phyloP scores from a whole-genome alignment of 176 grass and related monocot genomes.

The Dactylis glomerata region DNA sequence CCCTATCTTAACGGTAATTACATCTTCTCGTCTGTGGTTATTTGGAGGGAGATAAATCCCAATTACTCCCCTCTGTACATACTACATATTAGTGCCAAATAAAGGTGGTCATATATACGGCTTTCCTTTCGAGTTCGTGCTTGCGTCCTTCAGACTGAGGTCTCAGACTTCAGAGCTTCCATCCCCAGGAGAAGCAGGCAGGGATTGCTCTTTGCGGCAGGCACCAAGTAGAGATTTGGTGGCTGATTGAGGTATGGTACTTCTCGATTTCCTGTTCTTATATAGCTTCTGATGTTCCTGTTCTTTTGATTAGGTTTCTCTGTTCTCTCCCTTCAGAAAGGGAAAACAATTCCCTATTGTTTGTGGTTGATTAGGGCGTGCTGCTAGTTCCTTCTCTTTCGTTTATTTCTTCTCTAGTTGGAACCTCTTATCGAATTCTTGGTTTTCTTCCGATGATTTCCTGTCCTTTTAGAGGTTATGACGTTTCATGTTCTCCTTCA shows the following conservation, averaged over 20 bases:
- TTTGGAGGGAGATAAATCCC: not conserved
- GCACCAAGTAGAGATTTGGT: not conserved
- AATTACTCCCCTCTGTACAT: not conserved
- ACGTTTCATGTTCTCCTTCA: not conserved
- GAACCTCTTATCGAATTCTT: not conserved
- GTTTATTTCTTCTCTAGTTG: not conserved
- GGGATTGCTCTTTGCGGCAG: not conserved
- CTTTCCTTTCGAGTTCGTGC: conserved; percentile 10
- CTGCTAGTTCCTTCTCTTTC: not conserved
- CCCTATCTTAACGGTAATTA: not conserved
- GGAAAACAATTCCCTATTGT: not conserved
- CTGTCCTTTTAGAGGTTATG: too few species aligned
- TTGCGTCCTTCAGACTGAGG: not conserved
- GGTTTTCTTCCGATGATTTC: not conserved
- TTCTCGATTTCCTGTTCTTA: not conserved
- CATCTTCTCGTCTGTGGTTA: not conserved
- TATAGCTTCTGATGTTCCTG: not conserved
- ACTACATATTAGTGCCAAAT: not conserved
- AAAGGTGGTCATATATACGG: not conserved
- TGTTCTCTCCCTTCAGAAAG: not conserved
- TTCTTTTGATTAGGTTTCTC: not conserved
- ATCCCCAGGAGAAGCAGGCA: not conserved
- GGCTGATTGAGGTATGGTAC: conserved; percentile 12
- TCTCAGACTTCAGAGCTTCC: conserved; percentile 5
- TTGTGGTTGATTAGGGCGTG: not conserved